A percentile compares a stretch with the other conserved stretches of the same genome.
Conservation (phyloP, 2,329 filamentous ascomycete genomes). For the Scleromitrula shiraiana region DNA sequence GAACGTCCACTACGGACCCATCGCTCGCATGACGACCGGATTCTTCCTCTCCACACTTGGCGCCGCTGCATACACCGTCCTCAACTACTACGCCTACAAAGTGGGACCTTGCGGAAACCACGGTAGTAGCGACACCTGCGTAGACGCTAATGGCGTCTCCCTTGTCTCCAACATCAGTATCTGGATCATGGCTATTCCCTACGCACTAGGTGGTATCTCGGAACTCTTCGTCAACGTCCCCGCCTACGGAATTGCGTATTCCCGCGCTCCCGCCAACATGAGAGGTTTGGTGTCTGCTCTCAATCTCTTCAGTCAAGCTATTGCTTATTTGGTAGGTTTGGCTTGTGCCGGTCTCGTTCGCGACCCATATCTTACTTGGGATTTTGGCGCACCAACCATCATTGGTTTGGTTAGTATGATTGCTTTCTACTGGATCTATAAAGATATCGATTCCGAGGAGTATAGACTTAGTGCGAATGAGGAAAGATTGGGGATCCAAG, state of each 20-base stretch:
- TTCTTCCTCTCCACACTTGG: constrained; percentile 57
- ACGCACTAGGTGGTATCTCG: constrained; percentile 42
- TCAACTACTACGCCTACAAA: constrained; percentile 57
- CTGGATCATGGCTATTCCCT: constrained; percentile 50
- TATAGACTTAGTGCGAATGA: constrained; percentile 34
- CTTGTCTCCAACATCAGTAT: constrained; percentile 35
- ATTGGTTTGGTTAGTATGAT: constrained; percentile 37
- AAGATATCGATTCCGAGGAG: constrained; percentile 40
- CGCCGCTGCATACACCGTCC: constrained; percentile 47
- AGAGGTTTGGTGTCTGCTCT: constrained; percentile 42
- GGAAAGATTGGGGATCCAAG: not conserved
- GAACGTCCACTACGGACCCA: constrained; percentile 60
- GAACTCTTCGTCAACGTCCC: constrained; percentile 45
- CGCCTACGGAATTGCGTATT: constrained; percentile 45
- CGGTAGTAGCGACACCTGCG: constrained; percentile 21
- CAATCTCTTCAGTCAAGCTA: constrained; percentile 40
- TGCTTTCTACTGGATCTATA: constrained; percentile 40
- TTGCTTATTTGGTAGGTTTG: constrained; percentile 40
- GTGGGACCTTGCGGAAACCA: constrained; percentile 47
- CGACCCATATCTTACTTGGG: constrained; percentile 43
- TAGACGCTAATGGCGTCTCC: constrained; percentile 18
- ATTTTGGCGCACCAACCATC: constrained; percentile 41
- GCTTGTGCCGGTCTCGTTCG: constrained; percentile 38
- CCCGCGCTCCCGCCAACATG: constrained; percentile 43
- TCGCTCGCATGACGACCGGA: constrained; percentile 65